These are phyloP conservation scores for Datisca glomerata DNA, from an alignment of 306 rosid genomes.

Conservation along the genomic window DNA sequence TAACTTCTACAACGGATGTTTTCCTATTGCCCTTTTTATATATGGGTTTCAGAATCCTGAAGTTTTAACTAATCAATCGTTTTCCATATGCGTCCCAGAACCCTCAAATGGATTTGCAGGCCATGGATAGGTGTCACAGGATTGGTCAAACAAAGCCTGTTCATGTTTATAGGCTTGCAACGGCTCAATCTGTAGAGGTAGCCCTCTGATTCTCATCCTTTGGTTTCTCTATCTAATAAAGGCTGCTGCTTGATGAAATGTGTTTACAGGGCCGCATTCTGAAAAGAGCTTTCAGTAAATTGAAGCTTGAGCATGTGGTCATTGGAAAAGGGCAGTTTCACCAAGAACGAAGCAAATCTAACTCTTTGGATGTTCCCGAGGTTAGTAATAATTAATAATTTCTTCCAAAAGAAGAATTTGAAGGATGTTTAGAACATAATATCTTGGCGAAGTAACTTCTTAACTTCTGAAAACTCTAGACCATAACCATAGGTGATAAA, in stretches of 20 bases:
- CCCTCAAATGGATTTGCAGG: constrained; percentile 98
- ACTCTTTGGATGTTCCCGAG: constrained; percentile 23
- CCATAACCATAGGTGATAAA: no score
- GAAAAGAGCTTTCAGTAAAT: constrained; percentile 90
- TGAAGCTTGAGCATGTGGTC: constrained; percentile 94
- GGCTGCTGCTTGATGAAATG: constrained; percentile 2
- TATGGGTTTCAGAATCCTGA: not conserved
- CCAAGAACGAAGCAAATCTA: constrained; percentile 45
- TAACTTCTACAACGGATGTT: constrained; percentile 16
- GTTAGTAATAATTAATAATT: no score
- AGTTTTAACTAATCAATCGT: constrained; percentile 4
- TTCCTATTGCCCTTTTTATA: not conserved
- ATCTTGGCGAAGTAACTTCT: no score
- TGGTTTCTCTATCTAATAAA: not conserved
- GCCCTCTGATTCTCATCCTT: not conserved
- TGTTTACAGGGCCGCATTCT: constrained; percentile 75
- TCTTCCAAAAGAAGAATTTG: no score
- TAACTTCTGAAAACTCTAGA: not conserved
- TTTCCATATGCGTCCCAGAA: constrained; percentile 40
- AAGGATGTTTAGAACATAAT: no score
- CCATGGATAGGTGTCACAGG: constrained; percentile 98
- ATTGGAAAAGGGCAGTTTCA: constrained; percentile 91
- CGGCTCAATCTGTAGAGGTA: constrained; percentile 95
- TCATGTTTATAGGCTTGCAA: constrained; percentile 91
- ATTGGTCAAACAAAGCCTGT: constrained; percentile 97